Percentiles rank a stretch among this genome's conserved stretches.
phyloP scores from a whole-genome alignment of 2,329 filamentous ascomycete genomes.

The Neopestalotiopsis sp. region DNA sequence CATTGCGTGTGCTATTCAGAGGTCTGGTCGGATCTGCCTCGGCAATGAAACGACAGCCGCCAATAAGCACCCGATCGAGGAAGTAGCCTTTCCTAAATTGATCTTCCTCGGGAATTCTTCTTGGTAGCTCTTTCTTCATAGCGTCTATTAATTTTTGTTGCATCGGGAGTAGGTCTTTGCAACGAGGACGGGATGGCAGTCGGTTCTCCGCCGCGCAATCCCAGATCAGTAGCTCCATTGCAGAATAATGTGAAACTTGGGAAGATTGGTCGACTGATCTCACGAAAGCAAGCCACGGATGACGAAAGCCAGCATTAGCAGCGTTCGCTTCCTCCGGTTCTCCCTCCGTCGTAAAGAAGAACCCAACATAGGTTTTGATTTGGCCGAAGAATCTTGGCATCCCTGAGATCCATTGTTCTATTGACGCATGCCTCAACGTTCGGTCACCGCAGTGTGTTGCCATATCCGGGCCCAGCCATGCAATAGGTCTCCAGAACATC shows the following conservation, averaged over 20 bases:
- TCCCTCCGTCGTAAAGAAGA: constrained; percentile 56
- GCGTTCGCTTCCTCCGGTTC: constrained; percentile 37
- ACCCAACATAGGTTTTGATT: constrained; percentile 45
- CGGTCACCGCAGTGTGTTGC: constrained; percentile 36
- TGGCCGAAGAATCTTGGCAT: constrained; percentile 9
- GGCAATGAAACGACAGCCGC: constrained; percentile 26
- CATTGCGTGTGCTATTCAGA: constrained; percentile 48
- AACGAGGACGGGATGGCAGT: constrained; percentile 22
- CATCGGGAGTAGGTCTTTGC: constrained; percentile 42
- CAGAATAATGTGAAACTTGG: constrained; percentile 28
- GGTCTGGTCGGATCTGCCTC: constrained; percentile 39
- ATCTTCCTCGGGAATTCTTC: constrained; percentile 32
- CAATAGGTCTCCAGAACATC: constrained; percentile 46
- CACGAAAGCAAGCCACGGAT: constrained; percentile 58
- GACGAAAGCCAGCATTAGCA: constrained; percentile 34
- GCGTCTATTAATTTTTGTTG: constrained; percentile 50
- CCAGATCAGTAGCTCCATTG: constrained; percentile 60
- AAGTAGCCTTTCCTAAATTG: constrained; percentile 22
- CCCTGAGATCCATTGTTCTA: constrained; percentile 42
- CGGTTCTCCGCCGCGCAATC: constrained; percentile 43
- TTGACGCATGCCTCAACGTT: constrained; percentile 32
- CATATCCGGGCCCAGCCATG: constrained; percentile 46
- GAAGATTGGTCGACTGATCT: constrained; percentile 47
- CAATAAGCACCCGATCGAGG: constrained; percentile 52
- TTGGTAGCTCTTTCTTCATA: constrained; percentile 35